phyloP scores from a whole-genome alignment of 148 eudicot genomes.

The Pharnaceum exiguum region DNA sequence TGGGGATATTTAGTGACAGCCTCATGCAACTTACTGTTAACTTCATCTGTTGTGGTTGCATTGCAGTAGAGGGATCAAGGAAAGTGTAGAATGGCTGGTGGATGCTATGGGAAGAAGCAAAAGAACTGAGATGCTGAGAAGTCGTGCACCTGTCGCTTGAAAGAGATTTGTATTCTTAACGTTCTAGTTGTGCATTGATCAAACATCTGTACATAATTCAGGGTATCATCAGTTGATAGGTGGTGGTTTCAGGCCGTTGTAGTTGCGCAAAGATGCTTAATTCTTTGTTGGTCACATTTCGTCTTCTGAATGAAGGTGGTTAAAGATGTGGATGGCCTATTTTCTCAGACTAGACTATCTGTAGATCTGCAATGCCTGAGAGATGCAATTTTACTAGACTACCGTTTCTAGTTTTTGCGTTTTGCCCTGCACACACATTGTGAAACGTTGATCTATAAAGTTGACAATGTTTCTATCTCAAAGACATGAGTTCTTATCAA shows the following conservation, averaged over 20 bases:
- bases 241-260: not conserved
- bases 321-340: not conserved
- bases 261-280: not conserved
- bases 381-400: not conserved
- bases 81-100: slow-evolving; percentile 87
- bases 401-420: slow-evolving; percentile 22
- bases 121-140: slow-evolving; percentile 75
- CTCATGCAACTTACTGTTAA: not conserved
- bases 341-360: not conserved
- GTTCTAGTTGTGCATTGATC: not conserved
- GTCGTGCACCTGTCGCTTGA: slow-evolving; percentile 49
- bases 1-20: too few relatives aligned
- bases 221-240: not conserved
- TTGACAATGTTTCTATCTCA: too few relatives aligned
- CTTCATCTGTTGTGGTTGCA: not conserved
- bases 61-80: slow-evolving; percentile 86
- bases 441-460: not conserved
- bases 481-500: too few relatives aligned
- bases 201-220: slow-evolving; percentile 14
- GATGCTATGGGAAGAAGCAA: slow-evolving; percentile 94
- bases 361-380: not conserved
- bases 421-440: too few relatives aligned
- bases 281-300: not conserved
- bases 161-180: not conserved
- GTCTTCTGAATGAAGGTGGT: not conserved